These are phyloP conservation scores for Hypoxylon sp. DNA, from an alignment of 2,329 filamentous ascomycete genomes.

Conservation along the genomic window DNA sequence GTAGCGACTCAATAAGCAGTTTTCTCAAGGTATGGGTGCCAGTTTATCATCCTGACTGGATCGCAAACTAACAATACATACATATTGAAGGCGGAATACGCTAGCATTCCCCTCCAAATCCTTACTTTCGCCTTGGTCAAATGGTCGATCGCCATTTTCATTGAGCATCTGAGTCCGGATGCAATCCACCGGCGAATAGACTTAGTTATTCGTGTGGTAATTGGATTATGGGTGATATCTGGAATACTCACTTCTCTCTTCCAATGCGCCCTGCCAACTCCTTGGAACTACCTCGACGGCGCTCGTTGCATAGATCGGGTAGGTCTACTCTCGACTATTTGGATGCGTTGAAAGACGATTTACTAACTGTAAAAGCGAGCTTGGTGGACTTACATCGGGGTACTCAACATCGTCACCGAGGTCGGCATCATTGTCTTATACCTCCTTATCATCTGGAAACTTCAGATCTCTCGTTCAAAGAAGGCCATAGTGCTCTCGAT, in stretches of 20 bases:
- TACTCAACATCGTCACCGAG: slow-evolving; percentile 25
- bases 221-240: slow-evolving; percentile 41
- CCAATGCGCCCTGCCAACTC: slow-evolving; percentile 43
- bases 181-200: slow-evolving; percentile 34
- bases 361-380: slow-evolving; percentile 9
- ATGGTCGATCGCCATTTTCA: slow-evolving; percentile 45
- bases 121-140: slow-evolving; percentile 45
- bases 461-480: slow-evolving; percentile 13
- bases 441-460: slow-evolving; percentile 28
- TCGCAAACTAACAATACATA: not conserved
- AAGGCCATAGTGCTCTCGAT: slow-evolving; percentile 30
- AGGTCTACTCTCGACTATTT: not conserved
- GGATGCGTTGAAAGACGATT: not conserved
- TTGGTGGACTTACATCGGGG: slow-evolving; percentile 32
- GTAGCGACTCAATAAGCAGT: slow-evolving; percentile 25
- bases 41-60: not conserved
- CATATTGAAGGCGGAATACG: slow-evolving; percentile 44
- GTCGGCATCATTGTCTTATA: slow-evolving; percentile 28
- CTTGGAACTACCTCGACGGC: slow-evolving; percentile 46
- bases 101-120: slow-evolving; percentile 44
- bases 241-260: slow-evolving; percentile 41
- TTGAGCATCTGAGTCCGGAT: slow-evolving; percentile 43
- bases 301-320: slow-evolving; percentile 44
- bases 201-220: slow-evolving; percentile 30
- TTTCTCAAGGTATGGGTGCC: slow-evolving; percentile 33